Conservation (phyloP, 805 yeast species). For the Candida glaebosa region DNA sequence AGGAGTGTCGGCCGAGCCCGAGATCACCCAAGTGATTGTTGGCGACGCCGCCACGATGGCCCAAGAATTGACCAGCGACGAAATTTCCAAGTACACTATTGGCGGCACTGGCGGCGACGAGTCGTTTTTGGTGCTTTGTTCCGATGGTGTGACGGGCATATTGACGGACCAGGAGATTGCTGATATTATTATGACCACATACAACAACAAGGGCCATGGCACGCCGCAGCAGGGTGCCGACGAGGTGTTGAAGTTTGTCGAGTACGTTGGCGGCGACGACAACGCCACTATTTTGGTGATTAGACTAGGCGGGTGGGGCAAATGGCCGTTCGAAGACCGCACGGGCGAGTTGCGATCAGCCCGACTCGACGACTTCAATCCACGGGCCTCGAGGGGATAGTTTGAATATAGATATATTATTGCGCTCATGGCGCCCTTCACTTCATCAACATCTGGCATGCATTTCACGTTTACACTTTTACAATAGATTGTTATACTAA, state of each 20-base stretch:
- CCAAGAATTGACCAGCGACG: conserved; percentile 34
- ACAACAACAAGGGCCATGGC: conserved; percentile 65
- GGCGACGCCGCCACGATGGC: conserved; percentile 48
- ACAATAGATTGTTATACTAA: not conserved
- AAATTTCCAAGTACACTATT: conserved; percentile 31
- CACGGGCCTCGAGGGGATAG: conserved; percentile 19
- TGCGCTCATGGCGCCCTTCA: too few relatives aligned
- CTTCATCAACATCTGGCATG: too few relatives aligned
- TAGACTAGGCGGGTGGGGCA: conserved; percentile 87
- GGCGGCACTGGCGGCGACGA: conserved; percentile 76
- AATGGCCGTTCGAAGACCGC: conserved; percentile 81
- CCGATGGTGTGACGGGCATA: conserved; percentile 84
- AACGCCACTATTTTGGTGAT: conserved; percentile 91
- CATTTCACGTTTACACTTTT: too few relatives aligned
- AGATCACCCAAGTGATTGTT: conserved; percentile 62
- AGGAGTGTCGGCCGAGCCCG: conserved; percentile 94
- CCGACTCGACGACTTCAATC: conserved; percentile 47
- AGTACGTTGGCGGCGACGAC: conserved; percentile 87
- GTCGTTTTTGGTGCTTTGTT: conserved; percentile 73
- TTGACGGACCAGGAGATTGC: conserved; percentile 88
- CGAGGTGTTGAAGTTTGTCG: conserved; percentile 80
- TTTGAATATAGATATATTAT: not conserved
- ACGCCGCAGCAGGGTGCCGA: conserved; percentile 83
- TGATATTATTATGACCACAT: conserved; percentile 74
- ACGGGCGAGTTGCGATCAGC: conserved; percentile 81